phyloP scores from a whole-genome alignment of 257 asterid species.

The Primulina tabacum region DNA sequence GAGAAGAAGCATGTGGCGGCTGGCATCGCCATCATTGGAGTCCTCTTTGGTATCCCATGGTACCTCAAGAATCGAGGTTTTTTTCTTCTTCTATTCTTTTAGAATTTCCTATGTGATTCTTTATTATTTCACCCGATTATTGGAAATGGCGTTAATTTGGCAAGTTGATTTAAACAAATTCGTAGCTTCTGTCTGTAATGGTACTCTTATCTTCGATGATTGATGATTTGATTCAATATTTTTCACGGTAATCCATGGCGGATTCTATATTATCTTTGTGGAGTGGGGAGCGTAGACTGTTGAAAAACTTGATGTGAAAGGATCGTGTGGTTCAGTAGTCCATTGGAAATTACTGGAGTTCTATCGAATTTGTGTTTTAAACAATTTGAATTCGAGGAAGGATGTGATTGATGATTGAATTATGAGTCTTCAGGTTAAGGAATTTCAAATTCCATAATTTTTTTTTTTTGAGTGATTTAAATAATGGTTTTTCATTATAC shows the following conservation, averaged over 20 bases:
- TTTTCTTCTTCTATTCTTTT: background rate
- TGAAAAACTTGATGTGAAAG: background rate
- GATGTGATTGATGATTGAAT: background rate
- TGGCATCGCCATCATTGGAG: slow-evolving; percentile 71
- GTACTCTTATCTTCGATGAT: too few relatives aligned
- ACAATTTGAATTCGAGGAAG: slow-evolving; percentile 9
- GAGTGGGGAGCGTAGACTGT: background rate
- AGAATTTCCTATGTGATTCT: background rate
- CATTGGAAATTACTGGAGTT: background rate
- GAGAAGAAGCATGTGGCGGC: slow-evolving; percentile 82
- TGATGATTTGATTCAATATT: too few relatives aligned
- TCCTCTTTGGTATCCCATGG: slow-evolving; percentile 79
- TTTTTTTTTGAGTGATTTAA: too few relatives aligned
- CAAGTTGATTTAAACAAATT: background rate
- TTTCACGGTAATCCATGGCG: too few relatives aligned
- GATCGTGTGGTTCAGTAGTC: slow-evolving; percentile 3
- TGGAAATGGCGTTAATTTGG: background rate
- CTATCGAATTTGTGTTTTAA: background rate
- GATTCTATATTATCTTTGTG: background rate
- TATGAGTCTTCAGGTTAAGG: background rate
- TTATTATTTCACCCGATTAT: background rate
- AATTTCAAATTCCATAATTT: background rate
- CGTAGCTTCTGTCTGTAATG: background rate
- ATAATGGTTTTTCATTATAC: background rate
- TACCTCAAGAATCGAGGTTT: slow-evolving; percentile 77